A percentile compares a stretch with the other conserved stretches of the same genome.
Conservation (phyloP, 345 rosid genomes). For the Hibiscus tridactylites region DNA sequence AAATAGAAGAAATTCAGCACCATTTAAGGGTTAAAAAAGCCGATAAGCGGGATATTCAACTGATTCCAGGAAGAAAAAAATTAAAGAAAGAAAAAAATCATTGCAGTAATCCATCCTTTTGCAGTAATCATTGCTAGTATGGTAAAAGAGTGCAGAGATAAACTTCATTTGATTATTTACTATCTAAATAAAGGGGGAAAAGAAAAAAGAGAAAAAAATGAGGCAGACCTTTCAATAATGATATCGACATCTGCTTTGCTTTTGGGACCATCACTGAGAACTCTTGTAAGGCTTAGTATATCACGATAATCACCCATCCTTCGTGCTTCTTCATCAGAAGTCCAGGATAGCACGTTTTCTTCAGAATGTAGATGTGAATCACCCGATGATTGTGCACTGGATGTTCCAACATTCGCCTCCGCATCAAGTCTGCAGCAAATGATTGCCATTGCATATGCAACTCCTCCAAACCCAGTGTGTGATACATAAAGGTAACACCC, state of each 20-base stretch:
- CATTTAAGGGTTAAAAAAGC: not conserved
- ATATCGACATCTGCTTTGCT: conserved; percentile 87
- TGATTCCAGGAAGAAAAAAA: not conserved
- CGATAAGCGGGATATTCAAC: not conserved
- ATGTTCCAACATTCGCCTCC: conserved; percentile 28
- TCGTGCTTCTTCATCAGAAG: conserved; percentile 62
- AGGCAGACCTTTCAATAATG: conserved; percentile 52
- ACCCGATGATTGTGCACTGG: conserved; percentile 20
- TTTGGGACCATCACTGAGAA: conserved; percentile 77
- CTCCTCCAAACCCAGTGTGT: conserved; percentile 92
- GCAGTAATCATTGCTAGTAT: not conserved
- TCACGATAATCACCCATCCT: conserved; percentile 93
- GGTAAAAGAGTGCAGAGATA: not conserved
- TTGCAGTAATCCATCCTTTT: not conserved
- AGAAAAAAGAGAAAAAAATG: not conserved
- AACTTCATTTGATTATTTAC: not conserved
- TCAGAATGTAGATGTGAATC: conserved; percentile 27
- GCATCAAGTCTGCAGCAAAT: conserved; percentile 67
- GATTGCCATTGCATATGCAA: conserved; percentile 87
- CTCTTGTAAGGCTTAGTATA: conserved; percentile 92
- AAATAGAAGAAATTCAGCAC: conserved; percentile 10
- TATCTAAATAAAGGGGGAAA: not conserved
- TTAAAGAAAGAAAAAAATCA: not conserved
- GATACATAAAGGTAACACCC: conserved; percentile 82
- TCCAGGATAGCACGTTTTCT: conserved; percentile 33